Percentiles rank a stretch among this genome's conserved stretches.
phyloP scores from a whole-genome alignment of 2,329 filamentous ascomycete species.

The Xylaria sp. region DNA sequence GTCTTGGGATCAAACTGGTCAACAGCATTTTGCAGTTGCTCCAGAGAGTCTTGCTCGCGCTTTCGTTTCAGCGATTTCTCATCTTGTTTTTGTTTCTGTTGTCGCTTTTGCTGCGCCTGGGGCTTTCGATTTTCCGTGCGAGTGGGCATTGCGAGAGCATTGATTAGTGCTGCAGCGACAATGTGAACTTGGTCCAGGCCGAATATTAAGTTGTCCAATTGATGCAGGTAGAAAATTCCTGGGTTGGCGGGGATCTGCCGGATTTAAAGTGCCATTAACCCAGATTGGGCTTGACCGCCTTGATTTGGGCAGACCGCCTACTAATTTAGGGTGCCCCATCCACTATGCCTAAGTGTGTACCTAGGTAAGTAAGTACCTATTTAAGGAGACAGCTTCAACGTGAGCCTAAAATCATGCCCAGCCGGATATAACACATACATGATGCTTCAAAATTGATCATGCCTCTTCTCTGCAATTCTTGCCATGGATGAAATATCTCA shows the following conservation, averaged over 20 bases:
- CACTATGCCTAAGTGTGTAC: neutral
- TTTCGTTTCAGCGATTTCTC: slow-evolving; percentile 56
- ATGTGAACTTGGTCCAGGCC: neutral
- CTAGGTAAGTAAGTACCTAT: neutral
- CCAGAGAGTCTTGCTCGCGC: slow-evolving; percentile 55
- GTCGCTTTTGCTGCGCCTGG: slow-evolving; percentile 39
- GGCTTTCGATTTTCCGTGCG: slow-evolving; percentile 39
- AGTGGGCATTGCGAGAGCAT: slow-evolving; percentile 43
- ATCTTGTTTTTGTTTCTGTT: slow-evolving; percentile 46
- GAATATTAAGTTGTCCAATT: slow-evolving; percentile 2
- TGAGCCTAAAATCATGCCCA: neutral
- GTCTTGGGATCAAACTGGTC: slow-evolving; percentile 67
- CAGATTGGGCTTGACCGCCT: slow-evolving; percentile 41
- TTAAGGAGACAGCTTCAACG: slow-evolving; percentile 7
- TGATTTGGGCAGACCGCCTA: slow-evolving; percentile 31
- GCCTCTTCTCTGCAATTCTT: neutral
- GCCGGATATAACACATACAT: neutral
- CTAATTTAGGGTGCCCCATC: slow-evolving; percentile 2
- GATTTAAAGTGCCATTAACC: slow-evolving; percentile 15
- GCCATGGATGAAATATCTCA: neutral
- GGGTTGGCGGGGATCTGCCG: slow-evolving; percentile 45
- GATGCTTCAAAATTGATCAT: neutral
- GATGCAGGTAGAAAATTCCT: slow-evolving; percentile 36
- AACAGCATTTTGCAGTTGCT: slow-evolving; percentile 54
- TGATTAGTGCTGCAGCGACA: slow-evolving; percentile 9